These are phyloP conservation scores for Penicillium decumbens DNA, from an alignment of 2,329 filamentous ascomycete species.

Conservation along the genomic window DNA sequence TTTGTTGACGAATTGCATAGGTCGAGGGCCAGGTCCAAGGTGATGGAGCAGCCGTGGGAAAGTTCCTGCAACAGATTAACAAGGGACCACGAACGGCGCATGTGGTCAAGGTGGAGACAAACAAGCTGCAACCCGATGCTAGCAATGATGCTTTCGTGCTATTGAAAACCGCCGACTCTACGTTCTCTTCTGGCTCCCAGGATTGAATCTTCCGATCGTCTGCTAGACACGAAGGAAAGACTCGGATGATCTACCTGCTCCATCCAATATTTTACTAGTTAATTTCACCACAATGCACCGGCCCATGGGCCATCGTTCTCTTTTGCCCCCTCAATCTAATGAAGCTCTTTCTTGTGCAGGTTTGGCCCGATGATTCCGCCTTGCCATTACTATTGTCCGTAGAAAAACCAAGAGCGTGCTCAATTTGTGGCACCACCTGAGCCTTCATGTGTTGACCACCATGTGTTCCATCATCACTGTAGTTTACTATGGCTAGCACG, in stretches of 20 bases:
- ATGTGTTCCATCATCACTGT: not conserved
- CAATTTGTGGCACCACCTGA: no score
- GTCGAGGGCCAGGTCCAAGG: conserved; percentile 90
- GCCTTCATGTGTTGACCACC: not conserved
- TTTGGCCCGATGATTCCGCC: not conserved
- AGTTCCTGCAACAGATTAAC: conserved; percentile 70
- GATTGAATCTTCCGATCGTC: conserved; percentile 1
- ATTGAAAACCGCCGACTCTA: conserved; percentile 28
- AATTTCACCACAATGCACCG: no score
- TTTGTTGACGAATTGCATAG: conserved; percentile 43
- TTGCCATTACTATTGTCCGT: not conserved
- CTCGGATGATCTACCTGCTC: not conserved
- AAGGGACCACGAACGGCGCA: conserved; percentile 67
- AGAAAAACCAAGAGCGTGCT: not conserved
- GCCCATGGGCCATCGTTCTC: not conserved
- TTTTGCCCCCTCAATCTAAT: not conserved
- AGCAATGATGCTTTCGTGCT: conserved; percentile 65
- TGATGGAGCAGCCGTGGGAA: conserved; percentile 57
- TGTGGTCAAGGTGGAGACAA: conserved; percentile 69
- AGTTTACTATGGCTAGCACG: not conserved
- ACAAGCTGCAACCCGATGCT: conserved; percentile 60
- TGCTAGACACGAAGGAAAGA: not conserved
- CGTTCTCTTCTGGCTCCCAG: conserved; percentile 12
- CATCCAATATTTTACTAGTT: not conserved
- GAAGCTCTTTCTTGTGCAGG: not conserved